Evolutionary conservation across 2,329 filamentous ascomycete species (phyloP), one percentile per base, ranked within the genome.

Genomic region (Camptophora hylomeconis): DNA sequence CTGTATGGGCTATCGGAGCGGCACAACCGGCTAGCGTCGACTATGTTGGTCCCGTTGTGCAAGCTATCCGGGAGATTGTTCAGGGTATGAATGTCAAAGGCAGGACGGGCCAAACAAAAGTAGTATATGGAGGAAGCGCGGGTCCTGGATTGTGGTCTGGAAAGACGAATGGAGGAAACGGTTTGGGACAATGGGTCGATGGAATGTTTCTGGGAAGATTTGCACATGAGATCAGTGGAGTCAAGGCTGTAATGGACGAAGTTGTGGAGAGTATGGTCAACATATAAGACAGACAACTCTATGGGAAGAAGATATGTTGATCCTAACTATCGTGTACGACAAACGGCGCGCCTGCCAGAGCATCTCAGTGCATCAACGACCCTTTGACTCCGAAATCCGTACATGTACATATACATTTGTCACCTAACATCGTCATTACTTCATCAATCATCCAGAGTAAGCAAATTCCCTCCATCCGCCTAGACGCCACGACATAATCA

Each of bases 1-100:
- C 82, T 5, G 80, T 89, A 2, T 92, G 82, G 82, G 82, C 82
- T 1, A 92, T 89, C 52, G 82, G 82, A 1, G 75, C 80, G 7
- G 60, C 67, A 2, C 61, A 75, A 45, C 81, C 82, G 2, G 82
- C 82, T 0, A 66, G 66, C 5, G 68, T 75, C 11, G 73, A 75
- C 37, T 76, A 92, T 48, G 78, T 92, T 0, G 66, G 76, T 3
- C 67, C 62, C 20, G 80, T 89, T 2, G 74, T 79, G 10, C 65
- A 65, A 43, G 70, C 69, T 11, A 63, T 86, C 26, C 64, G 75
- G 30, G 45, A 46, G 5, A 51, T 70, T 7, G 63, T 69, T 15
- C 58, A 67, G 30, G 17, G 20, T 4, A 16, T 37, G 14, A 31
- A 29, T 7, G 25, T 26, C 12, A 22, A 17, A 9, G 53, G 54